A percentile compares a stretch with the other conserved stretches of the same genome.
Evolutionary conservation across 352 stramenopile genomes (phyloP).

Genomic region (Blastocystis hominis): DNA sequence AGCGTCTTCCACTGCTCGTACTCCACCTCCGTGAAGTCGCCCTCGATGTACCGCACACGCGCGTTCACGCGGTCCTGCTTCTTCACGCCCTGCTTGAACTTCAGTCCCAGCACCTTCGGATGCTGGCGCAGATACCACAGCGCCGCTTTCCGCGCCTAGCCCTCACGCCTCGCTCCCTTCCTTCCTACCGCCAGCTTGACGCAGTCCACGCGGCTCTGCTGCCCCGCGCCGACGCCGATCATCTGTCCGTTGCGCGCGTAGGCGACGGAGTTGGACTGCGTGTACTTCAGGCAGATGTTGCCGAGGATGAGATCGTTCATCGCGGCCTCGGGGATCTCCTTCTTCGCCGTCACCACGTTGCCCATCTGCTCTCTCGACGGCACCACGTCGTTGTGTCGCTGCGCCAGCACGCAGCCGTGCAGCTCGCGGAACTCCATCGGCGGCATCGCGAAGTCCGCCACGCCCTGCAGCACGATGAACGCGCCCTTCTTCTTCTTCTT

Average conservation of each 20-base stretch:
- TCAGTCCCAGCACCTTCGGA: conserved; percentile 83
- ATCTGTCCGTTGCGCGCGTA: conserved; percentile 98
- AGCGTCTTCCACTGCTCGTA: conserved; percentile 82
- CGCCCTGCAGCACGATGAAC: conserved; percentile 94
- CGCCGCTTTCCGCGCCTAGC: conserved; percentile 77
- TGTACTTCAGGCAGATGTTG: conserved; percentile 99
- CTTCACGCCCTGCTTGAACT: conserved; percentile 93
- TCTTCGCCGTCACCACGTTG: conserved; percentile 74
- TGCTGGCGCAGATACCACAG: conserved; percentile 97
- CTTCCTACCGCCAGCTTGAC: conserved; percentile 94
- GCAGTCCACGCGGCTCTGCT: conserved; percentile 97
- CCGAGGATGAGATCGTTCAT: conserved; percentile 89
- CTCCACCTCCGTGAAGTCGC: conserved; percentile 91
- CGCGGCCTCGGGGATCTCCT: conserved; percentile 76
- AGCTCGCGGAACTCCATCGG: conserved; percentile 92
- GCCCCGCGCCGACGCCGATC: conserved; percentile 96
- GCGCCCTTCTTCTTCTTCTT: conserved; percentile 95
- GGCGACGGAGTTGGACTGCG: conserved; percentile 94
- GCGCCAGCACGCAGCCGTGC: conserved; percentile 90
- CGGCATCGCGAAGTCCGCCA: conserved; percentile 79
- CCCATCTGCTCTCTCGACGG: conserved; percentile 83
- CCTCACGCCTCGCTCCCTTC: conserved; percentile 31
- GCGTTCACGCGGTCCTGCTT: conserved; percentile 97
- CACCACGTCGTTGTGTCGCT: conserved; percentile 92
- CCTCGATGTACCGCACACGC: conserved; percentile 97